Percentiles rank a stretch among this genome's conserved stretches.
phyloP scores from a whole-genome alignment of 176 grass and related monocot species.

The Lolium multiflorum region DNA sequence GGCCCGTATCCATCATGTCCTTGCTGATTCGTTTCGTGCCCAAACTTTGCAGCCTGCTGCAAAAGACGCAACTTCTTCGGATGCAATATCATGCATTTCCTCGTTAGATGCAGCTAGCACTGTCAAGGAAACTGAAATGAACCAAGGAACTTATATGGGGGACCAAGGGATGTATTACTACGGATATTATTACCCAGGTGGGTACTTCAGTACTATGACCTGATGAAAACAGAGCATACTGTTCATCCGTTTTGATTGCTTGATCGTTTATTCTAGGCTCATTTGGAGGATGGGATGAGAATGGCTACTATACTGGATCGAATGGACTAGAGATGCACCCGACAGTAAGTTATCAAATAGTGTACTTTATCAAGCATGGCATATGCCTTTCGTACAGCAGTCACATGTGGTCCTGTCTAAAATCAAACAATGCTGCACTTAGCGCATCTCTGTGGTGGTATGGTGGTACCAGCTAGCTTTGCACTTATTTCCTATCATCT shows the following conservation, averaged over 20 bases:
- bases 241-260: constrained; percentile 37
- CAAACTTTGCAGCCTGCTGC: constrained; percentile 55
- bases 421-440: constrained; percentile 32
- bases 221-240: constrained; percentile 18
- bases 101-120: constrained; percentile 67
- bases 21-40: constrained; percentile 50
- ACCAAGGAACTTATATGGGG: constrained; percentile 55
- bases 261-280: constrained; percentile 51
- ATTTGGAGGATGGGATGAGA: constrained; percentile 73
- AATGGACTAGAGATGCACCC: constrained; percentile 67
- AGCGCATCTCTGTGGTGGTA: constrained; percentile 36
- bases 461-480: constrained; percentile 51
- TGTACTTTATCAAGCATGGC: constrained; percentile 27
- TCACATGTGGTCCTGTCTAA: constrained; percentile 41
- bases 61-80: constrained; percentile 71
- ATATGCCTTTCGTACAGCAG: constrained; percentile 37
- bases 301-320: constrained; percentile 60
- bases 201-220: constrained; percentile 28
- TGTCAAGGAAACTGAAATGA: constrained; percentile 67
- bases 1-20: constrained; percentile 17
- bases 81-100: constrained; percentile 81
- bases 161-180: constrained; percentile 79
- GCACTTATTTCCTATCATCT: constrained; percentile 48
- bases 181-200: constrained; percentile 88
- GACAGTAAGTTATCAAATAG: constrained; percentile 60